Base-by-base conservation (phyloP, 495 filamentous ascomycete genomes). In the Neurospora hispaniola region DNA sequence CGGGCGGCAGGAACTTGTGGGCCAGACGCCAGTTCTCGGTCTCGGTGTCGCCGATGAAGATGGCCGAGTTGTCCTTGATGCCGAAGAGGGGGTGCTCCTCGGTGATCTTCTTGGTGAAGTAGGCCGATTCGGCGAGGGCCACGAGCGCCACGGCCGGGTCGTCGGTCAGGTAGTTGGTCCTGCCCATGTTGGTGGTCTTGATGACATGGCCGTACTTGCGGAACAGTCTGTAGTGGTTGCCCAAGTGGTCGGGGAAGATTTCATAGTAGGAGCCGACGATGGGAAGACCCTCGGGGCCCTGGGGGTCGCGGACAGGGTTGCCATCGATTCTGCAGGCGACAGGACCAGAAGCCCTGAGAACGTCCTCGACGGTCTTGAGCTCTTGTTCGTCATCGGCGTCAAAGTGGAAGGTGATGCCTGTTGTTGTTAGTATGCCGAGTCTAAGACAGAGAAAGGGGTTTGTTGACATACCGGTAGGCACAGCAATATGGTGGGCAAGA, bases 1-100 rank as follows among this genome's bases (percentile, higher is more conserved):
- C 83, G 0, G 88, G 87, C 0, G 88, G 86, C 8, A 90, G 68
- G 75, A 88, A 90, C 75, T 89, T 89, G 74, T 89, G 88, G 0
- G 82, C 83, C 0, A 81, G 74, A 18, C 76, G 76, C 83, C 84
- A 90, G 62, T 82, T 78, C 18, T 80, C 78, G 0, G 82, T 83
- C 16, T 88, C 84, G 14, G 85, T 86, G 73, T 89, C 87, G 14
- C 83, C 80, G 2, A 86, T 71, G 76, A 90, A 90, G 20, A 90
- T 73, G 46, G 83, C 84, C 1, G 85, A 85, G 14, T 82, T 78
- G 68, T 83, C 81, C 75, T 85, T 86, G 71, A 88, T 76, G 5
- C 78, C 78, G 44, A 74, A 80, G 0, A 89, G 82, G 1, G 88
- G 88, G 70, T 89, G 88, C 8, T 76, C 72, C 11, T 81, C 74